These are phyloP conservation scores for Jaminaea rosea DNA, from an alignment of 1,284 basidiomycete species.

Conservation along the genomic window DNA sequence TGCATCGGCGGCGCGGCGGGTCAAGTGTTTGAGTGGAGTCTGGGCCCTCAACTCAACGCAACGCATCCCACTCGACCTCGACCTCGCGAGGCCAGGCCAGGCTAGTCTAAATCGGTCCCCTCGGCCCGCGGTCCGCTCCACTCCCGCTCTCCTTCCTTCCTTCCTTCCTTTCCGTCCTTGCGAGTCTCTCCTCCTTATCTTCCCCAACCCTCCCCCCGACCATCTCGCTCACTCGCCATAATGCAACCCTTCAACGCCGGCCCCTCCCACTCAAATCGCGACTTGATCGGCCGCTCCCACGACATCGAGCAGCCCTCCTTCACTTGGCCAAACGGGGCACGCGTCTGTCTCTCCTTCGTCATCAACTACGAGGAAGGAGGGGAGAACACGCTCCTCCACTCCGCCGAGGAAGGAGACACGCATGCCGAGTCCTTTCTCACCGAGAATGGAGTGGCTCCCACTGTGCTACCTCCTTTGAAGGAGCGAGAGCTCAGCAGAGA, in stretches of 20 bases:
- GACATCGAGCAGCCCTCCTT: constrained; percentile 45
- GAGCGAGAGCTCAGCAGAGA: constrained; percentile 46
- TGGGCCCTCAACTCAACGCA: no score
- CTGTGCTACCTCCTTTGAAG: constrained; percentile 19
- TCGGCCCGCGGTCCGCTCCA: no score
- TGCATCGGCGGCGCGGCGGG: no score
- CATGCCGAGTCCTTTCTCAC: constrained; percentile 42
- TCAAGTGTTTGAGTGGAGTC: no score
- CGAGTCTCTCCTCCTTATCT: no score
- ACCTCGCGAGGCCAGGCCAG: no score
- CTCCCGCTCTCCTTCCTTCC: no score
- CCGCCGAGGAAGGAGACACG: background rate
- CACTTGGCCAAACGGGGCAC: constrained; percentile 48
- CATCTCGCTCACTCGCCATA: no score
- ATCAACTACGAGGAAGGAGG: constrained; percentile 50
- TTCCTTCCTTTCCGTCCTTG: no score
- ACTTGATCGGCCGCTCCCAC: constrained; percentile 47
- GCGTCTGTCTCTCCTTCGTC: constrained; percentile 47
- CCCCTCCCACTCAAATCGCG: constrained; percentile 20
- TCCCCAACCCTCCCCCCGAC: no score
- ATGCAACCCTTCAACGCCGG: constrained; percentile 2
- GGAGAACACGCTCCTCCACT: constrained; percentile 44
- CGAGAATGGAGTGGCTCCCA: constrained; percentile 38
- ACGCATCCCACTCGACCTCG: no score
- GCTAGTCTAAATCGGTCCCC: no score